Evolutionary conservation across 148 eudicot species (phyloP).

Genomic region (Diospyros kaki): DNA sequence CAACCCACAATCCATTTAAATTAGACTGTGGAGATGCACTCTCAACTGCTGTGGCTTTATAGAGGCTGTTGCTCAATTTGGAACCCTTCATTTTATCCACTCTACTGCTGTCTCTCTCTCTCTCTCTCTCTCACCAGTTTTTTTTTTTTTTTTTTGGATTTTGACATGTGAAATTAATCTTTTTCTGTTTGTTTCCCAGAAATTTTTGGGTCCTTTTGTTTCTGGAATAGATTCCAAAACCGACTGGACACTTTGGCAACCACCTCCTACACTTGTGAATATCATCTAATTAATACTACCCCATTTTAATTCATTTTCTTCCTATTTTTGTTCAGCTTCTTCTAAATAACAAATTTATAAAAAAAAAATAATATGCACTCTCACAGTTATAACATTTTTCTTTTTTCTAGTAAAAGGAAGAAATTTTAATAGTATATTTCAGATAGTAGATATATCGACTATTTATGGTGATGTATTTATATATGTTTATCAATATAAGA

Average conservation of each 20-base stretch:
- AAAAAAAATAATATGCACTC: too few relatives aligned
- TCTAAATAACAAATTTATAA: too few relatives aligned
- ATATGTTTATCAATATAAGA: too few relatives aligned
- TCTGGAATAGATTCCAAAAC: neutral
- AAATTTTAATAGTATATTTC: too few relatives aligned
- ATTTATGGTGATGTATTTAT: too few relatives aligned
- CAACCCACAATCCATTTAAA: neutral
- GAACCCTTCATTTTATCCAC: too few relatives aligned
- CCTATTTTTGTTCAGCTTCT: neutral
- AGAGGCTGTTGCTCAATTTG: too few relatives aligned
- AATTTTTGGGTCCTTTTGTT: too few relatives aligned
- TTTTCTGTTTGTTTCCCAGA: neutral
- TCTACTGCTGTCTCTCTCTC: too few relatives aligned
- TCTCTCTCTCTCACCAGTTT: neutral
- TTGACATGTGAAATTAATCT: neutral
- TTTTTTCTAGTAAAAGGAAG: too few relatives aligned
- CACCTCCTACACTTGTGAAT: neutral
- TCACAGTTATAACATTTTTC: too few relatives aligned
- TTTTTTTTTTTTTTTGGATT: neutral
- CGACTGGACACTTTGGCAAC: neutral
- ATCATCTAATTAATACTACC: neutral
- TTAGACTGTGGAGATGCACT: neutral
- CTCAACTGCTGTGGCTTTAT: neutral
- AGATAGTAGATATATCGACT: too few relatives aligned
- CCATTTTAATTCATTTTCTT: neutral